These are phyloP conservation scores for Fonsecaea monophora DNA, from an alignment of 2,329 filamentous ascomycete species.

Conservation along the genomic window DNA sequence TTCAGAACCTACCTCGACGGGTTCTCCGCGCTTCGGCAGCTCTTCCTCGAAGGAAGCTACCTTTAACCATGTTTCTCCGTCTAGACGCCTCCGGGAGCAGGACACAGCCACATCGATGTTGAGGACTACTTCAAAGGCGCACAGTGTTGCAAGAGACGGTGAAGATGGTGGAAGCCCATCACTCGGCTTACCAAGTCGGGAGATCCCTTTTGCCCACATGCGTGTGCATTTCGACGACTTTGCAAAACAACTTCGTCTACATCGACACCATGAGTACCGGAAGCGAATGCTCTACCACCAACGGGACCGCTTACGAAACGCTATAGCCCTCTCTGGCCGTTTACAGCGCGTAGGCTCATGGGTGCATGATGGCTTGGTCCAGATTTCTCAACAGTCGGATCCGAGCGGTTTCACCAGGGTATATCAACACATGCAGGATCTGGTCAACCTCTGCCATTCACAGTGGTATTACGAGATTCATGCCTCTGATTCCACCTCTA, in stretches of 20 bases:
- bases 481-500: constrained; percentile 43
- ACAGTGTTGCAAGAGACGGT: constrained; percentile 1
- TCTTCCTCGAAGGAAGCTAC: constrained; percentile 14
- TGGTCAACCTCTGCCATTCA: constrained; percentile 52
- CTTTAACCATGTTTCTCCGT: constrained; percentile 19
- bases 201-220: constrained; percentile 38
- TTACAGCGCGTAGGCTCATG: constrained; percentile 51
- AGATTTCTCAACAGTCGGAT: constrained; percentile 54
- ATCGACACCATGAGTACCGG: constrained; percentile 51
- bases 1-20: constrained; percentile 31
- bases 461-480: constrained; percentile 45
- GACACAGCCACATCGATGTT: constrained; percentile 11
- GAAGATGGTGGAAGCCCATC: not conserved
- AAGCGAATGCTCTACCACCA: constrained; percentile 50
- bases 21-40: constrained; percentile 18
- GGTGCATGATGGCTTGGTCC: constrained; percentile 54
- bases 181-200: constrained; percentile 11
- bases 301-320: constrained; percentile 51
- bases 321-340: constrained; percentile 52
- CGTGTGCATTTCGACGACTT: constrained; percentile 53
- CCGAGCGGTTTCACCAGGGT: constrained; percentile 53
- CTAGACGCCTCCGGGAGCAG: constrained; percentile 6
- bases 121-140: constrained; percentile 6
- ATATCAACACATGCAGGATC: constrained; percentile 53
- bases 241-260: constrained; percentile 51